phyloP scores from a whole-genome alignment of 768 basidiomycete species.

The Suillus cothurnatus region DNA sequence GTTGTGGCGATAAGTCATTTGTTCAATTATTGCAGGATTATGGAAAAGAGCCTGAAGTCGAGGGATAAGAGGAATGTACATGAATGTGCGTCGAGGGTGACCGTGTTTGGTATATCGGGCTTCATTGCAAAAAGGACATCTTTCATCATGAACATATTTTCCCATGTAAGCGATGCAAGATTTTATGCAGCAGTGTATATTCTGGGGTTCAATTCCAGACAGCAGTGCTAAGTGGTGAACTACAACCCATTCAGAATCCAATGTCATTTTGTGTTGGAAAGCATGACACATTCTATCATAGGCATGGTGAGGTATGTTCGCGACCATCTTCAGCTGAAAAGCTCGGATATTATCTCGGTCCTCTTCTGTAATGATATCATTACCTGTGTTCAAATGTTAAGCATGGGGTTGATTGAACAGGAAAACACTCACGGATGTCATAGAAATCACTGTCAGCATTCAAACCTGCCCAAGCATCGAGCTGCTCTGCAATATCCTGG shows the following conservation, averaged over 20 bases:
- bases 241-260: conserved; percentile 31
- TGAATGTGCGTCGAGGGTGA: conserved; percentile 28
- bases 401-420: too few relatives aligned
- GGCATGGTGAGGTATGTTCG: conserved; percentile 25
- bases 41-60: conserved; percentile 32
- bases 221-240: conserved; percentile 21
- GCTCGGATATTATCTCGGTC: conserved; percentile 34
- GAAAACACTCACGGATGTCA: too few relatives aligned
- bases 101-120: conserved; percentile 25
- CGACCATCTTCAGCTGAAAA: conserved; percentile 25
- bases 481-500: not conserved
- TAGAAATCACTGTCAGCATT: too few relatives aligned
- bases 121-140: conserved; percentile 40
- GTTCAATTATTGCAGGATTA: conserved; percentile 22
- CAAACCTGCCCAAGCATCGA: not conserved
- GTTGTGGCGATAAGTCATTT: conserved; percentile 24
- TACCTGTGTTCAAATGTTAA: too few relatives aligned
- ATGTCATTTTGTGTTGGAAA: conserved; percentile 26
- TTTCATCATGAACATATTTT: not conserved
- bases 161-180: conserved; percentile 16
- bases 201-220: conserved; percentile 24
- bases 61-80: conserved; percentile 37
- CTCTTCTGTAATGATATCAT: conserved; percentile 20
- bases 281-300: conserved; percentile 31
- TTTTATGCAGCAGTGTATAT: conserved; percentile 40